A percentile compares a stretch with the other conserved stretches of the same genome.
Evolutionary conservation across 2,329 filamentous ascomycete genomes (phyloP).

Genomic region (Alternaria gaisen): DNA sequence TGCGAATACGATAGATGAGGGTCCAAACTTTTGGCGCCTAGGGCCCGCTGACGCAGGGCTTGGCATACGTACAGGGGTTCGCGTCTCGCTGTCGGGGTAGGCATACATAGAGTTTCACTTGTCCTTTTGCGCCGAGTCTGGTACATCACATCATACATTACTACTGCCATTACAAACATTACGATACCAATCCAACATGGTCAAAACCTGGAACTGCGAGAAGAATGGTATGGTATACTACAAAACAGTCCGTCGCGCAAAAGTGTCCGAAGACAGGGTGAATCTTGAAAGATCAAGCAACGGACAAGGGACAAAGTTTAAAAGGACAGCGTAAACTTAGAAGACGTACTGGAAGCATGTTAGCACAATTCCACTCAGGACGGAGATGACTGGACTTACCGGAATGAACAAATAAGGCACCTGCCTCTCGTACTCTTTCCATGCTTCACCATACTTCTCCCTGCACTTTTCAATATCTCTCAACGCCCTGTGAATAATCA

Average conservation of each 20-base stretch:
- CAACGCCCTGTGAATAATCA: conserved; percentile 81
- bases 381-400: conserved; percentile 38
- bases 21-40: conserved; percentile 1
- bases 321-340: neutral
- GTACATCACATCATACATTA: conserved; percentile 27
- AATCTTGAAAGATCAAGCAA: conserved; percentile 3
- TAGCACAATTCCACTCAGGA: neutral
- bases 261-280: neutral
- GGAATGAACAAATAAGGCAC: conserved; percentile 90
- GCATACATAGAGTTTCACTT: neutral
- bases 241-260: conserved; percentile 7
- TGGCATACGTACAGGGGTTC: conserved; percentile 13
- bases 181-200: conserved; percentile 11
- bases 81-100: neutral
- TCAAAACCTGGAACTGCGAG: conserved; percentile 9
- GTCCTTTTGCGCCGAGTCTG: neutral
- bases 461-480: conserved; percentile 80
- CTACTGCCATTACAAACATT: conserved; percentile 30
- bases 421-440: conserved; percentile 79
- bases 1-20: conserved; percentile 6
- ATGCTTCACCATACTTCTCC: conserved; percentile 81
- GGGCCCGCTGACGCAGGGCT: conserved; percentile 25
- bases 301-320: neutral
- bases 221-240: conserved; percentile 14
- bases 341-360: conserved; percentile 9